A percentile compares a stretch with the other conserved stretches of the same genome.
These are phyloP conservation scores for Ascocoryne sarcoides DNA, from an alignment of 2,329 filamentous ascomycete genomes.

Conservation along the genomic window DNA sequence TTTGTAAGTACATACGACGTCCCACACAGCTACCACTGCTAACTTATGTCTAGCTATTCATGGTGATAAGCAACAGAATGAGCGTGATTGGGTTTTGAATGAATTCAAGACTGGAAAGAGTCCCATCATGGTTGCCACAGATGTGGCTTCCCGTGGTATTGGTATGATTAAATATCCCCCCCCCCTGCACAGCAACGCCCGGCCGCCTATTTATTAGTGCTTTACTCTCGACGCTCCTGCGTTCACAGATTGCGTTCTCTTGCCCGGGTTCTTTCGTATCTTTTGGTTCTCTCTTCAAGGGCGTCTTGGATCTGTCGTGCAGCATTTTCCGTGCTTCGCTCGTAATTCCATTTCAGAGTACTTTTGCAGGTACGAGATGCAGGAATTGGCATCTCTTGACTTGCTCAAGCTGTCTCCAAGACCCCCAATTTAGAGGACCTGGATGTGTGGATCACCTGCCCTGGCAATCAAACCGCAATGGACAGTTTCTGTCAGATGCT, in stretches of 20 bases:
- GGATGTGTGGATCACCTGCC: conserved; percentile 45
- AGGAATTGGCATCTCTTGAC: conserved; percentile 74
- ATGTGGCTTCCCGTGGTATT: conserved; percentile 99
- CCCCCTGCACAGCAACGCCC: conserved; percentile 43
- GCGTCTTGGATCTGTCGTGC: conserved; percentile 80
- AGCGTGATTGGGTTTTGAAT: conserved; percentile 98
- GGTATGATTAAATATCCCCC: conserved; percentile 76
- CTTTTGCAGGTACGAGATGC: conserved; percentile 59
- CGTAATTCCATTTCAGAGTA: conserved; percentile 67
- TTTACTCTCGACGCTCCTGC: conserved; percentile 88
- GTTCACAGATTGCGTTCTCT: conserved; percentile 81
- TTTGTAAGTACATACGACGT: conserved; percentile 61
- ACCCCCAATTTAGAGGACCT: conserved; percentile 50
- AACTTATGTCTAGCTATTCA: conserved; percentile 67
- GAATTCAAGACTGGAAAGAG: conserved; percentile 99
- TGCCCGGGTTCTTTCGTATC: conserved; percentile 81
- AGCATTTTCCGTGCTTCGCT: conserved; percentile 60
- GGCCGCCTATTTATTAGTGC: conserved; percentile 57
- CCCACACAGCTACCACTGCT: conserved; percentile 37
- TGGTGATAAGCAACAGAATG: conserved; percentile 98
- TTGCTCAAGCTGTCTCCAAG: conserved; percentile 69
- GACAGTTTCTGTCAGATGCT: conserved; percentile 29
- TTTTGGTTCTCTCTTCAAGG: conserved; percentile 70
- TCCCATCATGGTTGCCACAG: conserved; percentile 99
- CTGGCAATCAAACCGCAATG: conserved; percentile 39